A percentile compares a stretch with the other conserved stretches of the same genome.
Evolutionary conservation across 2,329 filamentous ascomycete species (phyloP).

Genomic region (Alternaria angustiovoidea): DNA sequence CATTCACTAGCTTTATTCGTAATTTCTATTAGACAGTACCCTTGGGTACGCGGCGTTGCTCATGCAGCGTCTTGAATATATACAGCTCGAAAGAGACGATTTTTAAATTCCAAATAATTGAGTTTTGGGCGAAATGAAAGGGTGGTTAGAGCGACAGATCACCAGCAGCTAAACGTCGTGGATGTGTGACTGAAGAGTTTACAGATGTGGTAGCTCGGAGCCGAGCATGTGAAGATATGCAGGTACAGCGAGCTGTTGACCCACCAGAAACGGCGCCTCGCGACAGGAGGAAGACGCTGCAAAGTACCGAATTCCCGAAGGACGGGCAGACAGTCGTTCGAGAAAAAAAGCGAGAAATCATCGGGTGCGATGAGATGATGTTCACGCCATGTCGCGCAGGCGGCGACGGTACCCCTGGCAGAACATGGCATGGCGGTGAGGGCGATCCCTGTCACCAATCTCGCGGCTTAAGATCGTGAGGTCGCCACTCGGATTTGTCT

Average conservation of each 20-base stretch:
- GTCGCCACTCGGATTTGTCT: constrained; percentile 27
- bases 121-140: neutral
- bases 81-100: neutral
- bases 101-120: neutral
- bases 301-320: neutral
- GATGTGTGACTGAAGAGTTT: neutral
- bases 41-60: neutral
- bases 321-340: neutral
- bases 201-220: neutral
- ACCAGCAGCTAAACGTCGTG: neutral
- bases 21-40: constrained; percentile 9
- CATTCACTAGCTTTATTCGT: constrained; percentile 3
- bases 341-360: neutral
- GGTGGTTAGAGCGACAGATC: neutral
- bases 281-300: neutral
- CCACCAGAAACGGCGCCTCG: neutral
- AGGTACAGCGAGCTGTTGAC: neutral
- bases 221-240: neutral
- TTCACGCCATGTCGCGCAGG: constrained; percentile 39
- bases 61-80: neutral
- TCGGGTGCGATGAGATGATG: constrained; percentile 31
- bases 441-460: constrained; percentile 22
- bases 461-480: constrained; percentile 36
- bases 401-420: constrained; percentile 31
- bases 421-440: constrained; percentile 21